Evolutionary conservation across 75 land plant species (phyloP).

Genomic region (Azolla pinnata): DNA sequence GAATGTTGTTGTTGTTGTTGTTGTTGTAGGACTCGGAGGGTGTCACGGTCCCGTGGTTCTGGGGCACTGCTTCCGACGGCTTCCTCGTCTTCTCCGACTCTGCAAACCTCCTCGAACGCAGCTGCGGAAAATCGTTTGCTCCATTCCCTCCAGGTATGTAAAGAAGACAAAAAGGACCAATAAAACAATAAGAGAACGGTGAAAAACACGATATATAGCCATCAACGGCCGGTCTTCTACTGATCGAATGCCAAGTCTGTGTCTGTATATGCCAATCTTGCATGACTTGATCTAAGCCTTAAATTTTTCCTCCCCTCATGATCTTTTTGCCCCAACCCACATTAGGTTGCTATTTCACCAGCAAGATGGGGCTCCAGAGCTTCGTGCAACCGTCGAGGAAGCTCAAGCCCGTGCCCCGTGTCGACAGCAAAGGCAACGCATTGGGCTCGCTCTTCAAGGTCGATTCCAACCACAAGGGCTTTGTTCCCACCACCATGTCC

Average conservation of each 20-base stretch:
- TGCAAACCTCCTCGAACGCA: conserved; percentile 47
- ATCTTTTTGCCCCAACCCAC: neutral
- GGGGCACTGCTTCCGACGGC: conserved; percentile 79
- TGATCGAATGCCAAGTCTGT: neutral
- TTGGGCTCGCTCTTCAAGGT: conserved; percentile 83
- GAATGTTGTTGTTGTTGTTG: neutral
- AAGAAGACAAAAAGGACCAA: neutral
- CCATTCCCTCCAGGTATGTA: conserved; percentile 76
- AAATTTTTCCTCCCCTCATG: neutral
- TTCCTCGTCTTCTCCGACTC: conserved; percentile 71
- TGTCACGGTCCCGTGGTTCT: conserved; percentile 65
- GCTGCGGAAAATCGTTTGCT: conserved; percentile 96
- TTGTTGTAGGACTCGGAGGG: conserved; percentile 72
- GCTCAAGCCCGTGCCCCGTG: conserved; percentile 71
- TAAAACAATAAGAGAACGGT: neutral
- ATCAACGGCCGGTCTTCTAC: neutral
- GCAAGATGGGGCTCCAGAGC: conserved; percentile 63
- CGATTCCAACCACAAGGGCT: conserved; percentile 21
- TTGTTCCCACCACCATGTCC: conserved; percentile 33
- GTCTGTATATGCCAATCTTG: too few relatives aligned
- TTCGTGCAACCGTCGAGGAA: conserved; percentile 69
- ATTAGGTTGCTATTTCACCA: conserved; percentile 80
- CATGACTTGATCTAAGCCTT: too few relatives aligned
- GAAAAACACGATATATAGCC: neutral
- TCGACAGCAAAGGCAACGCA: conserved; percentile 84